Conservation (phyloP, 768 basidiomycete species). For the Termitomyces sp. region DNA sequence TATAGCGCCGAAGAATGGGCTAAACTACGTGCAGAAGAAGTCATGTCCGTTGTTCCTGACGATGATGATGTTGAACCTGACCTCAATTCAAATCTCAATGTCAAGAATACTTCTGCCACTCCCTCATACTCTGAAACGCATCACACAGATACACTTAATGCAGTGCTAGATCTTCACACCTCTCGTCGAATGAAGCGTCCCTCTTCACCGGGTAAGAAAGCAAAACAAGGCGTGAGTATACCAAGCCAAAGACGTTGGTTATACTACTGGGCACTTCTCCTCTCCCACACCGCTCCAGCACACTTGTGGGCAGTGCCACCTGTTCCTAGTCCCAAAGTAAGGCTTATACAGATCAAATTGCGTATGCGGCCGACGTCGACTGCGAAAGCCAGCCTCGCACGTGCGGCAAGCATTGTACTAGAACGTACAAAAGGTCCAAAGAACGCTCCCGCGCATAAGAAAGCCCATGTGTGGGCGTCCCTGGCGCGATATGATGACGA, state of each 20-base stretch:
- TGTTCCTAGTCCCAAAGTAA: conserved; percentile 38
- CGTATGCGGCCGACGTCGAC: conserved; percentile 55
- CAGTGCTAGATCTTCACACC: conserved; percentile 66
- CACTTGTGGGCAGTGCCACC: conserved; percentile 38
- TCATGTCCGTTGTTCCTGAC: conserved; percentile 43
- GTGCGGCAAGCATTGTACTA: conserved; percentile 52
- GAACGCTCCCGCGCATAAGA: conserved; percentile 15
- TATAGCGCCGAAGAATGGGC: conserved; percentile 45
- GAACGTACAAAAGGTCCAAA: conserved; percentile 38
- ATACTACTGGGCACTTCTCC: conserved; percentile 70
- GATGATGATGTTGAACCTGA: conserved; percentile 25
- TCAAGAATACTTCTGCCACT: not conserved
- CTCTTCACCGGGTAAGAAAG: conserved; percentile 24
- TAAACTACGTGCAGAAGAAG: conserved; percentile 39
- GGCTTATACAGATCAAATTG: conserved; percentile 50
- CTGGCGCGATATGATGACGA: conserved; percentile 77
- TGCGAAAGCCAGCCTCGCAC: conserved; percentile 46
- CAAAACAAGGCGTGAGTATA: conserved; percentile 67
- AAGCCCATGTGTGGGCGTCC: conserved; percentile 59
- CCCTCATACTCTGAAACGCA: conserved; percentile 14
- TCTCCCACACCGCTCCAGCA: conserved; percentile 49
- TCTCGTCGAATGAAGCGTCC: conserved; percentile 59
- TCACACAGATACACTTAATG: conserved; percentile 38
- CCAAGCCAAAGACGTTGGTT: conserved; percentile 79
- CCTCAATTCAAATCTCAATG: not conserved